Base-by-base conservation (phyloP, 1,139 yeast genomes). In the Taphrina confusa region DNA sequence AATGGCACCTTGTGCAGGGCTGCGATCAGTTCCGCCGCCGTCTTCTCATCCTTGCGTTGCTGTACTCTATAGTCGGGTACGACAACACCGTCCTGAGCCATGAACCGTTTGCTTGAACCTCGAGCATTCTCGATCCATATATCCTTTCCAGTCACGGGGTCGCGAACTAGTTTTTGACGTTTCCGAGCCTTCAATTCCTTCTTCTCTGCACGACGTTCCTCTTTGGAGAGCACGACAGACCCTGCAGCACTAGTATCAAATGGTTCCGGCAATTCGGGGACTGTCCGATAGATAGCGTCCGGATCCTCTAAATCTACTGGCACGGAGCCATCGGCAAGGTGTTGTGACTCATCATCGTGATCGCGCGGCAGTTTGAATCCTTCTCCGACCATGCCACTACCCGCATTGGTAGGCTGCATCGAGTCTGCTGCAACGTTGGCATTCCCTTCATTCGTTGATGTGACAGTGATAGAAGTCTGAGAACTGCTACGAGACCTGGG, bases 61-160 rank as follows among this genome's bases (percentile, higher is more conserved):
- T 37, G 23, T 6, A n/a, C 36, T 23, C 30, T 23, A 30, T 33
- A 42, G 34, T 31, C 45, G 9, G 58, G 58, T 34, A 28, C 49
- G n/a, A 54, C 36, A 18, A 54, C 49, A 14, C 58, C 51, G 12
- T 44, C 44, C 5, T 42, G 30, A 3, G 58, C 50, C 33, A 54
- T 22, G 27, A 54, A 14, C 18, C 39, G 22, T 20, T 44, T 42
- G 14, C 51, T 34, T 2, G 51, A 42, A 5, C 58, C 58, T 4
- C 51, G 50, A 9, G 40, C 58, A 11, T 54, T 45, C 23, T 54
- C 51, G n/a, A 44, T 54, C 58, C 58, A 54, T 3, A 54, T 33
- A 23, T 54, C 58, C 12, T 37, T 42, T 2, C 51, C 51, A 14
- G 58, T 54, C 3, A 54, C 45, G 23, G 58, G 58, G 25, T 54